Conservation (phyloP, 164 flowering plant species). For the Euptelea pleiosperma region DNA sequence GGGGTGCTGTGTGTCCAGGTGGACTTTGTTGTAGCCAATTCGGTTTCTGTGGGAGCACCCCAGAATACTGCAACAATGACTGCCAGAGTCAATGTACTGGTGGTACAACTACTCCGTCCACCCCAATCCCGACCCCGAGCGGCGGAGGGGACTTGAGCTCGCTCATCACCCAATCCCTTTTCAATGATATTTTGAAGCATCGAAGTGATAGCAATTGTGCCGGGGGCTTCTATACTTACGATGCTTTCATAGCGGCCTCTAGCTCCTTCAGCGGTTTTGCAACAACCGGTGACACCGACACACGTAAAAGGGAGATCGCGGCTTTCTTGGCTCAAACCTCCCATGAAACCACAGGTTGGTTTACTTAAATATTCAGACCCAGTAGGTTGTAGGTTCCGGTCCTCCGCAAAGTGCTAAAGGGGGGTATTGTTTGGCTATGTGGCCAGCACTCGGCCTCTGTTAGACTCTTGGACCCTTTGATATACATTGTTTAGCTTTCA, state of each 20-base stretch:
- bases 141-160: conserved; percentile 11
- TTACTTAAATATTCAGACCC: too few relatives aligned
- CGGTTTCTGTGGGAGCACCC: conserved; percentile 29
- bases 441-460: too few relatives aligned
- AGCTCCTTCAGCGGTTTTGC: conserved; percentile 30
- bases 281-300: conserved; percentile 24
- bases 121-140: neutral
- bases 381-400: too few relatives aligned
- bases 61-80: conserved; percentile 23
- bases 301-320: conserved; percentile 41
- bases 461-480: too few relatives aligned
- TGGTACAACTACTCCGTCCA: neutral
- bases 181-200: conserved; percentile 32
- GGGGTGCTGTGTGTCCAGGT: conserved; percentile 26
- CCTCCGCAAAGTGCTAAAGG: too few relatives aligned
- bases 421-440: too few relatives aligned
- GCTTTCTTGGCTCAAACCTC: conserved; percentile 54
- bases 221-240: conserved; percentile 45
- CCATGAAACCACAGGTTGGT: conserved; percentile 45
- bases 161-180: conserved; percentile 20
- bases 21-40: conserved; percentile 33
- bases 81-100: conserved; percentile 46
- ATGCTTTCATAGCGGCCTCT: conserved; percentile 45
- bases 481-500: too few relatives aligned
- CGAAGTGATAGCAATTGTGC: conserved; percentile 29